Evolutionary conservation across 371 early-diverging fungal genomes (phyloP).

Genomic region (Mucor lusitanicus): DNA sequence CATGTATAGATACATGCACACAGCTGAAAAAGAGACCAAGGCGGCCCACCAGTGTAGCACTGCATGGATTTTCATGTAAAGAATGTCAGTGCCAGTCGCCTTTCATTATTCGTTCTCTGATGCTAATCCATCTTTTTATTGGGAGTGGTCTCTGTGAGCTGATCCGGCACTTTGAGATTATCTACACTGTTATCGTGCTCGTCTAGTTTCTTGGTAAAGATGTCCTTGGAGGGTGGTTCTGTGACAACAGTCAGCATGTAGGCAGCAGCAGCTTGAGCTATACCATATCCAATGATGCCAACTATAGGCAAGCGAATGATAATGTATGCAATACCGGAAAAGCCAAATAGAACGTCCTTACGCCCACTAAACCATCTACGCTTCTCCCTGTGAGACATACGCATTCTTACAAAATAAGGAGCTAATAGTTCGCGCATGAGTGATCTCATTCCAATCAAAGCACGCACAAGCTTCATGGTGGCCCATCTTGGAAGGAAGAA

Average conservation of each 20-base stretch:
- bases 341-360: constrained; percentile 65
- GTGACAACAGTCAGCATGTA: constrained; percentile 58
- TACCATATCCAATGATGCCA: constrained; percentile 56
- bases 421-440: constrained; percentile 66
- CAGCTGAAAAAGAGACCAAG: background rate
- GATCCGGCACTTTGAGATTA: background rate
- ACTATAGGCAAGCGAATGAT: constrained; percentile 54
- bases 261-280: constrained; percentile 61
- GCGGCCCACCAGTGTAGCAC: background rate
- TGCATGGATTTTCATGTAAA: background rate
- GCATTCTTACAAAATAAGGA: constrained; percentile 68
- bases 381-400: constrained; percentile 52
- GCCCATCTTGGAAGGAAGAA: constrained; percentile 47
- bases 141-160: background rate
- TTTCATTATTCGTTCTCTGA: background rate
- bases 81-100: background rate
- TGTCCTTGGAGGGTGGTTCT: constrained; percentile 43
- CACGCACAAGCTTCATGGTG: constrained; percentile 48
- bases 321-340: constrained; percentile 61
- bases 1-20: background rate
- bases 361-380: constrained; percentile 63
- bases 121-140: constrained; percentile 1
- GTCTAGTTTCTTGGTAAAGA: background rate
- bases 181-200: constrained; percentile 1
- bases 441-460: constrained; percentile 62